These are phyloP conservation scores for Cordia subcordata DNA, from an alignment of 257 asterid genomes.

Conservation along the genomic window DNA sequence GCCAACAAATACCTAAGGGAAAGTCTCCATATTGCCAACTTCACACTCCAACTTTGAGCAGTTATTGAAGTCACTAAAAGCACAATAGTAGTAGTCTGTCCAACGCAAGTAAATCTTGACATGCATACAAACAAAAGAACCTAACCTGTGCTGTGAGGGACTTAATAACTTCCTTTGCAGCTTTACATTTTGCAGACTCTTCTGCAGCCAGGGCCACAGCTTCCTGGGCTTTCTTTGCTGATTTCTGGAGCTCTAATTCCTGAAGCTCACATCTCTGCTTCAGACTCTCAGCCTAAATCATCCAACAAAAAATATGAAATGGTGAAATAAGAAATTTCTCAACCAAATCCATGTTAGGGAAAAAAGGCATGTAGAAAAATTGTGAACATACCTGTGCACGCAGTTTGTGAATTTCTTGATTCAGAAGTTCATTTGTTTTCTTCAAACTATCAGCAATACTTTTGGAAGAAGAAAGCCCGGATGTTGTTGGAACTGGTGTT, in stretches of 20 bases:
- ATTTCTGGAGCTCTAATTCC: slow-evolving; percentile 68
- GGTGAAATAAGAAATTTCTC: not conserved
- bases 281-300: slow-evolving; percentile 58
- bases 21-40: too few relatives aligned
- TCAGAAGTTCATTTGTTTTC: slow-evolving; percentile 80
- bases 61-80: not conserved
- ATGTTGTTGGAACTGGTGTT: slow-evolving; percentile 84
- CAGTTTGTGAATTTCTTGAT: slow-evolving; percentile 78
- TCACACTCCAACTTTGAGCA: not conserved
- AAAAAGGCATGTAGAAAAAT: not conserved
- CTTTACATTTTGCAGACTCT: slow-evolving; percentile 87
- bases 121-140: slow-evolving; percentile 2
- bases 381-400: slow-evolving; percentile 59
- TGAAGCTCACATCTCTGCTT: slow-evolving; percentile 67
- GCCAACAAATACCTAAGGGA: not conserved
- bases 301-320: slow-evolving; percentile 12
- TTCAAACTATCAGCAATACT: slow-evolving; percentile 74
- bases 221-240: slow-evolving; percentile 76
- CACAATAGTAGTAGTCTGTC: not conserved
- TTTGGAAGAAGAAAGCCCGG: slow-evolving; percentile 83
- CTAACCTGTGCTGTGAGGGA: slow-evolving; percentile 87
- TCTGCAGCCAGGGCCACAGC: slow-evolving; percentile 78
- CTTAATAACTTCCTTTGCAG: slow-evolving; percentile 93
- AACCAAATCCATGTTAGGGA: slow-evolving; percentile 9
- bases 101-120: not conserved